Evolutionary conservation across 495 filamentous ascomycete genomes (phyloP), one percentile per base, ranked within the genome.

Genomic region (Talaromyces borbonicus): DNA sequence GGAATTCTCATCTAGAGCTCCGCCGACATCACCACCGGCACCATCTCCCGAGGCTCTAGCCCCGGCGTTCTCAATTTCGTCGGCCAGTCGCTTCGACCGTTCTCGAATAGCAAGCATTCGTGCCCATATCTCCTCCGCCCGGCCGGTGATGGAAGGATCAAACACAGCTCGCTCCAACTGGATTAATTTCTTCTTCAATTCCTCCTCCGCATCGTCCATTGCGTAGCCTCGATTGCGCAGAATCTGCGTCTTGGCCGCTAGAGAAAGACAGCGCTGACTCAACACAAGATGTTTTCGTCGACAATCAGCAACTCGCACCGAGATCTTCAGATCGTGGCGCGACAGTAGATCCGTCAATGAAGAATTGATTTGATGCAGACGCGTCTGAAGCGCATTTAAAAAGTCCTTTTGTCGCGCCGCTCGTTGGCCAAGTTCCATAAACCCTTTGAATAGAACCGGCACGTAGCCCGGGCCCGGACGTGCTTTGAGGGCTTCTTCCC

Each of bases 111-210:
- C 81, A 45, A 94, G 77, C 75, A 99, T 83, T 25, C 93, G 72
- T 27, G 92, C 93, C 92, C 92, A 99, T 40, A 99, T 84, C 68
- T 99, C 92, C 63, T 99, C 92, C 43, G 80, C 80, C 46, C 89
- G 69, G 4, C 88, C 90, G 41, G 73, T 81, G 36, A 95, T 69
- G 14, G 80, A 81, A 2, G 93, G 90, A 65, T 99, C 93, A 45
- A 83, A 82, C 12, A 90, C 77, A 14, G 63, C 65, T 52, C 76
- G 78, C 57, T 95, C 87, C 51, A 99, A 72, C 38, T 70, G 65
- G 36, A 79, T 56, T 25, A 99, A 71, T 63, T 92, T 89, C 63
- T 85, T 84, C 72, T 84, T 87, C 46, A 99, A 63, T 52, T 84
- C 81, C 60, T 99, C 92, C 67, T 99, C 92, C 30, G 88, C 83